Evolutionary conservation across 78 protist genomes (phyloP), one percentile per base, ranked within the genome.

Genomic region (Mantamonas sphyraenae): DNA sequence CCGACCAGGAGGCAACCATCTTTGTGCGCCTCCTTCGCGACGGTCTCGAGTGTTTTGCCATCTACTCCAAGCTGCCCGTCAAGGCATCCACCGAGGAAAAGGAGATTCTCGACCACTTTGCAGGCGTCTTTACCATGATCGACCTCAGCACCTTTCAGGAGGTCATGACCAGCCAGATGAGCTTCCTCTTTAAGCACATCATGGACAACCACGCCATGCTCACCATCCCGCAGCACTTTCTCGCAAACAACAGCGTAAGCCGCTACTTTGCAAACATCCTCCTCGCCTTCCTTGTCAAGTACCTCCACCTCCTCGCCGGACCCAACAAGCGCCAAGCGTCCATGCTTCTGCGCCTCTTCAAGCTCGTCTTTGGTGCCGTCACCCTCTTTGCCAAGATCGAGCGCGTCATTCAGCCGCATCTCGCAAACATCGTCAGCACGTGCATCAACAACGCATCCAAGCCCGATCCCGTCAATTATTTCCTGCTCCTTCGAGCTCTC

Each of bases 171-270:
- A 47, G 40, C 16, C 60, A 64, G 64, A 30, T 92, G 19, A 73
- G 69, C 56, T 50, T 72, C 34, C 50, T 92, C 26, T 81, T 80
- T 28, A 57, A 79, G n/a, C 58, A 64, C 38, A 47, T 83, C 33
- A 26, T 31, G 17, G 65, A 61, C 9, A 79, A 87, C 60, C 84
- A 56, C 37, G 35, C 72, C 16, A 68, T 87, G 31, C 51, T 84
- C n/a, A 59, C 71, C 34, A 71, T 93, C n/a, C 79, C 91, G 31
- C 91, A 84, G 68, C 91, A 82, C 56, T 88, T 88, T 26, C 68
- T 93, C 37, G 45, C 86, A 5, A 53, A 82, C 59, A 43, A 83
- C 28, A 26, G 17, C 28, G 67, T 68, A 28, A 58, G 76, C 45
- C 33, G 39, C 5, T 0, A 0, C 24, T 81, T 82, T 60, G 72